phyloP scores from a whole-genome alignment of 257 asterid genomes.

The Asclepias syriaca region DNA sequence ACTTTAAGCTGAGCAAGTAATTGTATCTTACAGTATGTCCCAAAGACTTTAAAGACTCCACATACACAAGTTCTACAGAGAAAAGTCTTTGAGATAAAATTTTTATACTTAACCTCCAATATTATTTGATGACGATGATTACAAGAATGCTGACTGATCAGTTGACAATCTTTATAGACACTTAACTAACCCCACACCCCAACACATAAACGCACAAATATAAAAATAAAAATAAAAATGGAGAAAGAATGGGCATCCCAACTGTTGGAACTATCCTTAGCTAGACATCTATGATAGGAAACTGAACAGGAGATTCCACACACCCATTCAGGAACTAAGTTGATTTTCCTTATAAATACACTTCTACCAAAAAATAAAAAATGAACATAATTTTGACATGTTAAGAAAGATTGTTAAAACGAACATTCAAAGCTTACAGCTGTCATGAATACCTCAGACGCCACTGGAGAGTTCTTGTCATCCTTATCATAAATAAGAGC shows the following conservation, averaged over 20 bases:
- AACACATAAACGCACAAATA: background rate
- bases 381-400: background rate
- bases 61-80: background rate
- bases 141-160: background rate
- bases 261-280: background rate
- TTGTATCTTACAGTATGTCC: background rate
- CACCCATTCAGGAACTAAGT: background rate
- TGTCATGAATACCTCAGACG: slow-evolving; percentile 43
- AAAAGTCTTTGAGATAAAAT: background rate
- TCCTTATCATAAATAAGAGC: slow-evolving; percentile 83
- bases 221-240: background rate
- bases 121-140: background rate
- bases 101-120: background rate
- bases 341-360: background rate
- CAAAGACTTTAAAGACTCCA: background rate
- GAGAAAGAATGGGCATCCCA: background rate
- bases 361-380: background rate
- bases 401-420: background rate
- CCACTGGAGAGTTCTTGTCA: slow-evolving; percentile 90
- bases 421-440: background rate
- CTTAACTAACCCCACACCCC: background rate
- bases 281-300: background rate
- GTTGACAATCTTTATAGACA: background rate
- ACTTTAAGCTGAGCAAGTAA: background rate
- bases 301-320: background rate